Conservation (phyloP, 148 eudicot species). For the Chenopodium album region DNA sequence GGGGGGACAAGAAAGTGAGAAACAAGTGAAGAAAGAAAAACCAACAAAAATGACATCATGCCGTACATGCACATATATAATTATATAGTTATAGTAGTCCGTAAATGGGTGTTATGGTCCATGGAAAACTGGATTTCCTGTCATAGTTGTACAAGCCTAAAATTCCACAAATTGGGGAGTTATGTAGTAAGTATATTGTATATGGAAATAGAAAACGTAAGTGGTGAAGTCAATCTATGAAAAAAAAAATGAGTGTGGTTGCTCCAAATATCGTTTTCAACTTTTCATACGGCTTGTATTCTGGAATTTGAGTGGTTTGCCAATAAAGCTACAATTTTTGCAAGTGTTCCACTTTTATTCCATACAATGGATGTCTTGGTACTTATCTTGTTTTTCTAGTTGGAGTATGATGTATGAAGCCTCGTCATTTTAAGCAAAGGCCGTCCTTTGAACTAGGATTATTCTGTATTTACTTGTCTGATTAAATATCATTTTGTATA, state of each 20-base stretch:
- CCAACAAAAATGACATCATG: constrained; percentile 1
- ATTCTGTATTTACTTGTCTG: too few species aligned
- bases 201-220: background rate
- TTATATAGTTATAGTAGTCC: background rate
- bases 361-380: background rate
- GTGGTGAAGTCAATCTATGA: constrained; percentile 7
- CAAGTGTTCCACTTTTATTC: background rate
- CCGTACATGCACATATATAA: background rate
- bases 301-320: constrained; percentile 20
- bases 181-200: background rate
- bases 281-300: constrained; percentile 18
- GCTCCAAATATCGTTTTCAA: background rate
- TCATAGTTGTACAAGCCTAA: background rate
- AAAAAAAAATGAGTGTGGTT: background rate
- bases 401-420: background rate
- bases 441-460: background rate
- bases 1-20: too few species aligned
- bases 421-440: background rate
- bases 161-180: constrained; percentile 19
- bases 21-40: background rate
- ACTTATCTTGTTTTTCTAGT: background rate
- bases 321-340: background rate
- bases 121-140: constrained; percentile 12
- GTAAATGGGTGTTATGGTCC: constrained; percentile 9
- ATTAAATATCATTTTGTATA: too few species aligned